phyloP scores from a whole-genome alignment of 2,329 filamentous ascomycete genomes.

The Herpomyces periplanetae region DNA sequence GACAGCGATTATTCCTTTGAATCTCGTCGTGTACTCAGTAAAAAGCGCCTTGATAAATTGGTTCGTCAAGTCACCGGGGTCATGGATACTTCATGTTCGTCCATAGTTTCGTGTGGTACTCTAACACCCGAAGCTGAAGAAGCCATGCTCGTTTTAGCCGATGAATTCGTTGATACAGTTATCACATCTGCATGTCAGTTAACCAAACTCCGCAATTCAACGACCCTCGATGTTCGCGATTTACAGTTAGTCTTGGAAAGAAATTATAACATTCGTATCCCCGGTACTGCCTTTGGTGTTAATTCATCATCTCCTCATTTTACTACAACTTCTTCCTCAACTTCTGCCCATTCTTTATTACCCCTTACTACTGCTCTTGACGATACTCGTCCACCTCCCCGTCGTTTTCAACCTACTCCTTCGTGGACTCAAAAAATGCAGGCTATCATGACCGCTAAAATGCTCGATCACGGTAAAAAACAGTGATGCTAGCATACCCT shows the following conservation, averaged over 20 bases:
- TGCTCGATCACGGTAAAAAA: too few species aligned
- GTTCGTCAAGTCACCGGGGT: constrained; percentile 71
- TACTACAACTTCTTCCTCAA: constrained; percentile 44
- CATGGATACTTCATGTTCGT: constrained; percentile 23
- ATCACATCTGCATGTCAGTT: constrained; percentile 55
- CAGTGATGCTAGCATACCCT: too few species aligned
- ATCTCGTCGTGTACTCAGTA: constrained; percentile 68
- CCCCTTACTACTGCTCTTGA: too few species aligned
- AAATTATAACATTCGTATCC: constrained; percentile 62
- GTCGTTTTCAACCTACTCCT: constrained; percentile 54
- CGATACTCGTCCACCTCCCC: constrained; percentile 65
- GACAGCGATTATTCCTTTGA: too few species aligned
- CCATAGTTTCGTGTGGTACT: constrained; percentile 30
- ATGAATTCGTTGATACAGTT: constrained; percentile 77
- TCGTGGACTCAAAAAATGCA: constrained; percentile 93
- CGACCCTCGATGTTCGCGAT: constrained; percentile 57
- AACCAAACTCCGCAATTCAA: constrained; percentile 63
- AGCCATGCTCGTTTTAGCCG: constrained; percentile 56
- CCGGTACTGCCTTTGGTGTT: constrained; percentile 76
- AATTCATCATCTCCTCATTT: constrained; percentile 75
- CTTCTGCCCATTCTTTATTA: too few species aligned
- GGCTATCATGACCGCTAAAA: constrained; percentile 74
- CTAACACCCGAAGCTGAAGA: constrained; percentile 82
- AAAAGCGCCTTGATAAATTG: constrained; percentile 84
- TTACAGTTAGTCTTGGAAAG: constrained; percentile 47